phyloP scores from a whole-genome alignment of 495 filamentous ascomycete genomes.

The Penicillium chermesinum region DNA sequence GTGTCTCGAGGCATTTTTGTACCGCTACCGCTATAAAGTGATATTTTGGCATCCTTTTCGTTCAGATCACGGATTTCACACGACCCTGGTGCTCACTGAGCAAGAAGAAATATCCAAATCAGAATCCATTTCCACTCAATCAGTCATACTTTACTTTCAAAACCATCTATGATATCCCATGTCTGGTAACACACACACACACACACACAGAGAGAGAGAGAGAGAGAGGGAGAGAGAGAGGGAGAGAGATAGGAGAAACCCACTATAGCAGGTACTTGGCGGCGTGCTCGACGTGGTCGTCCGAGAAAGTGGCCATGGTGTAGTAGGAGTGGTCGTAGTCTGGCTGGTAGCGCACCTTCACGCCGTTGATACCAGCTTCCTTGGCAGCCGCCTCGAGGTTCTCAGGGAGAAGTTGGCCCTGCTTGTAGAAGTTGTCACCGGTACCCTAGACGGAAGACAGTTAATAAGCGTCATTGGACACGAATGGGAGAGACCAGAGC shows the following conservation, averaged over 20 bases:
- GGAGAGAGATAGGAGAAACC: constrained; percentile 24
- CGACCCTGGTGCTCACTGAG: constrained; percentile 15
- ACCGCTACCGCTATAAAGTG: background rate
- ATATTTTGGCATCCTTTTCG: background rate
- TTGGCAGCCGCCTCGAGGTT: constrained; percentile 79
- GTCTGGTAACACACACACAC: too few relatives aligned
- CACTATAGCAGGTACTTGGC: constrained; percentile 74
- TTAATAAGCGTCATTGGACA: background rate
- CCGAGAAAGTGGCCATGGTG: constrained; percentile 83
- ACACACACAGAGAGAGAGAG: constrained; percentile 12
- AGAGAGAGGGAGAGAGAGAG: constrained; percentile 15
- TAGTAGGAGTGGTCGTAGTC: constrained; percentile 97
- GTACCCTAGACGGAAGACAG: constrained; percentile 58
- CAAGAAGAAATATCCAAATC: constrained; percentile 12
- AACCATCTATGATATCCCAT: constrained; percentile 3
- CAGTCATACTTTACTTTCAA: constrained; percentile 1
- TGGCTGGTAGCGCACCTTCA: constrained; percentile 75
- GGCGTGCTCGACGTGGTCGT: constrained; percentile 86
- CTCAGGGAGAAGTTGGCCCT: constrained; percentile 87
- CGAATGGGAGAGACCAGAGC: background rate
- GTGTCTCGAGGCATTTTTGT: background rate
- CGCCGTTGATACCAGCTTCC: constrained; percentile 60
- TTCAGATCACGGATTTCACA: constrained; percentile 15
- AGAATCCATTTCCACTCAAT: constrained; percentile 12
- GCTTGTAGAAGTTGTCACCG: constrained; percentile 91